A percentile compares a stretch with the other conserved stretches of the same genome.
Conservation (phyloP, 2,329 filamentous ascomycete species). For the Cladophialophora immunda region DNA sequence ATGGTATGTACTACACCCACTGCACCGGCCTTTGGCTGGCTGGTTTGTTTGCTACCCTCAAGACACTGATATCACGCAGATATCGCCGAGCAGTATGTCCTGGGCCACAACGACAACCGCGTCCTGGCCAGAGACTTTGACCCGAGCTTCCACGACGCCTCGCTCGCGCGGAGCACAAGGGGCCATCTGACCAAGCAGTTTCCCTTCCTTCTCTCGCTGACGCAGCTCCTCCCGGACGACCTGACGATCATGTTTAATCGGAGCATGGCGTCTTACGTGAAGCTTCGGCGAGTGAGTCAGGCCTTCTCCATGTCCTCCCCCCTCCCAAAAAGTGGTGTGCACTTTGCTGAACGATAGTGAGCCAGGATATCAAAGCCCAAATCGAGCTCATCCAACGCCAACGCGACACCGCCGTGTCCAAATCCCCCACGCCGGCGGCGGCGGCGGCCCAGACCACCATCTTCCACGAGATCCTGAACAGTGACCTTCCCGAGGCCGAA, state of each 20-base stretch:
- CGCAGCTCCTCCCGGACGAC: slow-evolving; percentile 15
- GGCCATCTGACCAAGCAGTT: slow-evolving; percentile 29
- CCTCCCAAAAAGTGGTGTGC: too few relatives aligned
- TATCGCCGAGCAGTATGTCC: slow-evolving; percentile 32
- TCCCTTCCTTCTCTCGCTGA: slow-evolving; percentile 24
- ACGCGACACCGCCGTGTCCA: slow-evolving; percentile 15
- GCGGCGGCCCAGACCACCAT: slow-evolving; percentile 30
- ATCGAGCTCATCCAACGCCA: slow-evolving; percentile 29
- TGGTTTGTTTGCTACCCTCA: too few relatives aligned
- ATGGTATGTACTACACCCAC: too few relatives aligned
- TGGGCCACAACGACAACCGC: slow-evolving; percentile 29
- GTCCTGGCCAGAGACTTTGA: slow-evolving; percentile 31
- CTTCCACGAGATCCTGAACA: slow-evolving; percentile 31
- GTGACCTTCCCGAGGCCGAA: slow-evolving; percentile 29
- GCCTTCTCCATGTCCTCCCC: too few relatives aligned
- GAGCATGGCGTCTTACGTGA: slow-evolving; percentile 25
- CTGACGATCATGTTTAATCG: slow-evolving; percentile 16
- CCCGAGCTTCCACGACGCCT: slow-evolving; percentile 22
- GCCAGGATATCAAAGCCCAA: slow-evolving; percentile 27
- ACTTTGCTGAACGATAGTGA: too few relatives aligned
- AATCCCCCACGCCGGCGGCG: slow-evolving; percentile 3
- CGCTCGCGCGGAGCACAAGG: slow-evolving; percentile 7
- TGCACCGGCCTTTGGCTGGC: too few relatives aligned
- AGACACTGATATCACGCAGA: too few relatives aligned
- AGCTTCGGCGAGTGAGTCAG: slow-evolving; percentile 24